These are phyloP conservation scores for Mycena galopus DNA, from an alignment of 768 basidiomycete genomes.

Conservation along the genomic window DNA sequence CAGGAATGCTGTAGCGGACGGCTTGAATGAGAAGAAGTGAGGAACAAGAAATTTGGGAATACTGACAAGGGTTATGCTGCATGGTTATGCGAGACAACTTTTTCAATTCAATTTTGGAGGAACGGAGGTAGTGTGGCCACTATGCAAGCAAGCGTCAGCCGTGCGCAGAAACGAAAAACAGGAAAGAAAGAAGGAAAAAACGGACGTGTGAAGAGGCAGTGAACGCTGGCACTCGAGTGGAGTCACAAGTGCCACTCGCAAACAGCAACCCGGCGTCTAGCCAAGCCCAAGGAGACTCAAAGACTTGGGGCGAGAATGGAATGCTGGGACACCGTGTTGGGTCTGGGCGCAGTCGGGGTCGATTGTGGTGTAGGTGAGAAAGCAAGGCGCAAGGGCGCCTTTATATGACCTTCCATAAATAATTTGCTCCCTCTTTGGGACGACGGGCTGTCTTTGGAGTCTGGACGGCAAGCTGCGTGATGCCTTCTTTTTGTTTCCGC, in stretches of 20 bases:
- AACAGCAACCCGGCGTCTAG: slow-evolving; percentile 13
- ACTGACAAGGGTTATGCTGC: slow-evolving; percentile 22
- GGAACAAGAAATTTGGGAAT: not conserved
- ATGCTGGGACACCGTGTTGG: not conserved
- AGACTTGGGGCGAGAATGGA: not conserved
- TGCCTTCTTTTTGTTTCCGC: slow-evolving; percentile 1
- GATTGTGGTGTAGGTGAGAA: not conserved
- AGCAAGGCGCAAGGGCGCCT: not conserved
- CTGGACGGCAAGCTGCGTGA: not conserved
- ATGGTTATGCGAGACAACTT: slow-evolving; percentile 2
- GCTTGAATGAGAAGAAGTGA: not conserved
- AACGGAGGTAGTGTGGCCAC: slow-evolving; percentile 8
- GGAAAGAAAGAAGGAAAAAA: not conserved
- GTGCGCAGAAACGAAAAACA: not conserved
- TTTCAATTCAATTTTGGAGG: slow-evolving; percentile 18
- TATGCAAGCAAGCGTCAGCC: not conserved
- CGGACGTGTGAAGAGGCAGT: slow-evolving; percentile 12
- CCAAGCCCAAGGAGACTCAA: slow-evolving; percentile 16
- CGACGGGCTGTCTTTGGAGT: too few species aligned
- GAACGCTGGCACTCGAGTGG: slow-evolving; percentile 15
- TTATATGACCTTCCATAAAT: not conserved
- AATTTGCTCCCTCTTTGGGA: slow-evolving; percentile 5
- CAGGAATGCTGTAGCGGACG: slow-evolving; percentile 1
- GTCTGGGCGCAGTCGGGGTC: not conserved
- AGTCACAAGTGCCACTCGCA: not conserved